Conservation (phyloP, 176 grass and related monocot species). For the Carex myosuroides region DNA sequence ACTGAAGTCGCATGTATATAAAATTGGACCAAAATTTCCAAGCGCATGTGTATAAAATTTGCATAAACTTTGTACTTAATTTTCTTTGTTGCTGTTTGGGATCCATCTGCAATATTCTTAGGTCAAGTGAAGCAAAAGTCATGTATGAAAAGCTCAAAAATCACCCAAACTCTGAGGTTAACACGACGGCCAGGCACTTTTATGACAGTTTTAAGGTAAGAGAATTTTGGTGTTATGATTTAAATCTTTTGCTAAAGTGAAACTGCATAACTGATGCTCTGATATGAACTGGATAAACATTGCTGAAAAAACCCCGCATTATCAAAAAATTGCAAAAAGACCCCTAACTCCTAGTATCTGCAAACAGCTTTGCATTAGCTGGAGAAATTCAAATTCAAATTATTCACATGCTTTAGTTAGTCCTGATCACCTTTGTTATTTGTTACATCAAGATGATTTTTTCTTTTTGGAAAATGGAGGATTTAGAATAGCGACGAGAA, state of each 20-base stretch:
- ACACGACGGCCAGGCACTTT: conserved; percentile 73
- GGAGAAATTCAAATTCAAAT: neutral
- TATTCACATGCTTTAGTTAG: neutral
- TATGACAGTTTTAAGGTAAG: conserved; percentile 78
- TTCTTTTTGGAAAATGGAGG: neutral
- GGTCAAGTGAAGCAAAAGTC: conserved; percentile 71
- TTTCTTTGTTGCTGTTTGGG: neutral
- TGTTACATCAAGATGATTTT: neutral
- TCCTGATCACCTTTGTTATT: neutral
- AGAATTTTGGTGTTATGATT: neutral
- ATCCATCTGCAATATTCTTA: conserved; percentile 21
- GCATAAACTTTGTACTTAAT: neutral
- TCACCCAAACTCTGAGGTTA: conserved; percentile 62
- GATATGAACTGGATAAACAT: neutral
- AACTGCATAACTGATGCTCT: neutral
- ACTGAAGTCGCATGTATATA: neutral
- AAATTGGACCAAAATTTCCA: neutral
- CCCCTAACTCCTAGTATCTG: neutral
- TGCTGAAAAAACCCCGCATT: neutral
- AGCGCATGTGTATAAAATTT: neutral
- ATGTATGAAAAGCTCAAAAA: conserved; percentile 84
- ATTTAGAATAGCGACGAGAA: neutral
- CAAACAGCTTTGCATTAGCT: neutral
- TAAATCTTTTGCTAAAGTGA: neutral
- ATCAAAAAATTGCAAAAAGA: neutral